Evolutionary conservation across 2,329 filamentous ascomycete genomes (phyloP).

Genomic region (Aspergillus calidoustus): DNA sequence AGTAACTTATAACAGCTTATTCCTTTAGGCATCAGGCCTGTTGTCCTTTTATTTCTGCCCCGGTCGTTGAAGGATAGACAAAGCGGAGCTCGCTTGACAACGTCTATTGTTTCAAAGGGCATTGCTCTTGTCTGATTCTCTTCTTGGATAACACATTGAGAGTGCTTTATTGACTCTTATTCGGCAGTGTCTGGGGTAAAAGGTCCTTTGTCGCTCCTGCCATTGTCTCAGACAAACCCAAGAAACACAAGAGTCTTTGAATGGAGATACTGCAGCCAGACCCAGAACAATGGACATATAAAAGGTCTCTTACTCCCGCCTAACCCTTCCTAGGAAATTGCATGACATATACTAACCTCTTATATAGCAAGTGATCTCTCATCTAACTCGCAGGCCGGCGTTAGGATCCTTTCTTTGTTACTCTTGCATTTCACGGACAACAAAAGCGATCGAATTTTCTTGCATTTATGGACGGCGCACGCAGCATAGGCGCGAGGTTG

Average conservation of each 20-base stretch:
- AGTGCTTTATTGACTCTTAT: constrained; percentile 8
- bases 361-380: neutral
- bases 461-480: constrained; percentile 13
- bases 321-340: neutral
- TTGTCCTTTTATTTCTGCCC: constrained; percentile 5
- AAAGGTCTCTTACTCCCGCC: constrained; percentile 3
- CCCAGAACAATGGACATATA: constrained; percentile 16
- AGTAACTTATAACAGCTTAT: constrained; percentile 17
- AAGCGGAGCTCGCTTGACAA: neutral
- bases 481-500: constrained; percentile 12
- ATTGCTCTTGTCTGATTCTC: neutral
- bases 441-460: neutral
- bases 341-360: constrained; percentile 12
- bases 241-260: constrained; percentile 8
- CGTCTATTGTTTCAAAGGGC: constrained; percentile 9
- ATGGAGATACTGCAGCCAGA: neutral
- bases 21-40: constrained; percentile 1
- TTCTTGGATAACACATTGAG: neutral
- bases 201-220: constrained; percentile 4
- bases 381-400: constrained; percentile 7
- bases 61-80: constrained; percentile 3
- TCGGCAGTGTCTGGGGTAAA: neutral
- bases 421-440: neutral
- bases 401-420: constrained; percentile 10
- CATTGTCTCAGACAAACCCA: constrained; percentile 1